phyloP scores from a whole-genome alignment of 2,329 filamentous ascomycete species.

The Canariomyces notabilis region DNA sequence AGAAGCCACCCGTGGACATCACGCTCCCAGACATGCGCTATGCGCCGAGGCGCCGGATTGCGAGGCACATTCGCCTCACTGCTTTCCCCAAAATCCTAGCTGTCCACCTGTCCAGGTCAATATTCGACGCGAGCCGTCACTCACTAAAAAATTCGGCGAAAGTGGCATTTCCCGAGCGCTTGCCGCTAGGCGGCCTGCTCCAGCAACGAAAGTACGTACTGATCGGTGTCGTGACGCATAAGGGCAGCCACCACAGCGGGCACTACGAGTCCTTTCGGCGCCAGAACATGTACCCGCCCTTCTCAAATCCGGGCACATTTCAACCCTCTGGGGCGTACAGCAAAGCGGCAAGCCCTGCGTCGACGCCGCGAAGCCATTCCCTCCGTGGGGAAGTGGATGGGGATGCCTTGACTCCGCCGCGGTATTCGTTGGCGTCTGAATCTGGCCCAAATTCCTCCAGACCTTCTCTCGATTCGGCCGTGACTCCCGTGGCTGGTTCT shows the following conservation, averaged over 20 bases:
- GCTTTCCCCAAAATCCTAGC: constrained; percentile 84
- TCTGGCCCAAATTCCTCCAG: constrained; percentile 18
- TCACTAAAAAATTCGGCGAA: constrained; percentile 94
- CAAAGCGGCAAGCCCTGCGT: constrained; percentile 49
- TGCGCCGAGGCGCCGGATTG: constrained; percentile 78
- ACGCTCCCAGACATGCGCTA: constrained; percentile 66
- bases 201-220: constrained; percentile 77
- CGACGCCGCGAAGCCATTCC: constrained; percentile 43
- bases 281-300: constrained; percentile 74
- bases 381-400: constrained; percentile 30
- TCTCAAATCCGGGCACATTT: constrained; percentile 75
- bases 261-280: constrained; percentile 96
- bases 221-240: constrained; percentile 84
- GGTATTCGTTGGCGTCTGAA: constrained; percentile 39
- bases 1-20: constrained; percentile 67
- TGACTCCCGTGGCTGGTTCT: not conserved
- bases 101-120: constrained; percentile 87
- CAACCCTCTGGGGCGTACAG: constrained; percentile 71
- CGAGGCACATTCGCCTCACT: constrained; percentile 81
- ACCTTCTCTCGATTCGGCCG: constrained; percentile 11
- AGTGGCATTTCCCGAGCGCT: constrained; percentile 82
- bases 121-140: constrained; percentile 70
- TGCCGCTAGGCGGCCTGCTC: constrained; percentile 75
- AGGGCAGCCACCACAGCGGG: constrained; percentile 90
- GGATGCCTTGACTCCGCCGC: constrained; percentile 43